Evolutionary conservation across 129 eudicot genomes (phyloP), one percentile per base, ranked within the genome.

Genomic region (Apium graveolens): DNA sequence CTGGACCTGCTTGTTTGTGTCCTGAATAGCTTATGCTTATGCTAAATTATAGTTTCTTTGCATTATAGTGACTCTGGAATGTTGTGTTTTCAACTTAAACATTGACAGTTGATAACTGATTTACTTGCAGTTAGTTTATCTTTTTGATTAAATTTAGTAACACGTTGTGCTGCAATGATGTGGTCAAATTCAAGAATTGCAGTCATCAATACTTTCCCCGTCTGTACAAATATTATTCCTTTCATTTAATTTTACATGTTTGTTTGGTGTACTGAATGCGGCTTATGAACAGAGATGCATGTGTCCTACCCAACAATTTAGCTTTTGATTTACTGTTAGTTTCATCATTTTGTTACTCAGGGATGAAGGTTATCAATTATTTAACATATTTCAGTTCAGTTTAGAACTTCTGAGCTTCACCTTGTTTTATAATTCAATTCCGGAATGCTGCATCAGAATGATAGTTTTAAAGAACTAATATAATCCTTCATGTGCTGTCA

Each of bases 401-500:
- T 51, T 21, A 21, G 26, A 51, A 51, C 11, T 51, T 51, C 3
- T 51, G 62, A 18, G 62, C 62, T 51, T 20, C 11, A 51, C 68
- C 11, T 60, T 53, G n/a, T n/a, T 60, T 34, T 60, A 26, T 10
- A 60, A 24, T 8, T n/a, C 3, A 26, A 4, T n/a, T 60, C 16
- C 26, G 29, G 6, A 60, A 11, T 26, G 68, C 32, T 60, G 68
- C 68, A 60, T 60, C 32, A 60, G 68, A 26, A 2, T 26, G 68
- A 60, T 60, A 24, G 32, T 63, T 79, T 84, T 80, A 88, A 83
- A 66, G 83, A 79, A 53, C 78, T 81, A 20, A 84, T 80, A 11
- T 4, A 11, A 26, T n/a, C 31, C 26, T 70, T 70, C 26, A 3
- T 0, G 14, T 70, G 55, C 43, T 37, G 44, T 37, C 20, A 14